These are phyloP conservation scores for Xylaria sp. DNA, from an alignment of 495 filamentous ascomycete genomes.

Conservation along the genomic window DNA sequence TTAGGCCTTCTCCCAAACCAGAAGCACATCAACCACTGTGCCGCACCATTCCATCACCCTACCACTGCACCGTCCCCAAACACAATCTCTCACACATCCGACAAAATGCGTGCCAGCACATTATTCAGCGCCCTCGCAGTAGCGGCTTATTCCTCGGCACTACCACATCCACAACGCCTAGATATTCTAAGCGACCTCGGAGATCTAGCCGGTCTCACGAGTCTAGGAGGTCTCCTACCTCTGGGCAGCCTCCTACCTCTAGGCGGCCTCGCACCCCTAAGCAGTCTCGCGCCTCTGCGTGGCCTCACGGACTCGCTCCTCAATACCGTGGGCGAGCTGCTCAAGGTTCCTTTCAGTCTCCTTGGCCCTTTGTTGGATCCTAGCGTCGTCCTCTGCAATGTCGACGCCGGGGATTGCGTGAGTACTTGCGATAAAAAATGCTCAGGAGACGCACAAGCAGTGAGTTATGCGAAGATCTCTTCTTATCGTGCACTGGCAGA, in stretches of 20 bases:
- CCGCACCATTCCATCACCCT: background rate
- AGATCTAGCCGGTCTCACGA: background rate
- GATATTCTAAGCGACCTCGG: background rate
- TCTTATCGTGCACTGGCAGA: background rate
- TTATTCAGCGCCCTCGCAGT: slow-evolving; percentile 8
- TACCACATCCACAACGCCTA: background rate
- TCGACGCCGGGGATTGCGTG: background rate
- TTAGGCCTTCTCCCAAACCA: background rate
- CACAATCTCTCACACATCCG: background rate
- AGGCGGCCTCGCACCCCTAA: background rate
- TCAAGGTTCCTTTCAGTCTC: background rate
- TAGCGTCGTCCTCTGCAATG: background rate
- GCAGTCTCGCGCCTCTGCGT: background rate
- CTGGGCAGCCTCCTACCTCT: background rate
- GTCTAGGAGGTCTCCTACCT: background rate
- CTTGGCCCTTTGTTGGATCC: background rate
- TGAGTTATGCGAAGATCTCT: background rate
- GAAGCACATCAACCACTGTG: background rate
- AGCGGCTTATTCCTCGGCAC: background rate
- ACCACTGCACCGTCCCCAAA: background rate
- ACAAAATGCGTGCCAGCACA: slow-evolving; percentile 24
- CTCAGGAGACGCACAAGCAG: background rate
- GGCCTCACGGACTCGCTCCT: background rate
- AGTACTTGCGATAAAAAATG: background rate
- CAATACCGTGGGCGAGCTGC: background rate